Evolutionary conservation across 495 filamentous ascomycete genomes (phyloP).

Genomic region (Hypomontagnella submonticulosa): DNA sequence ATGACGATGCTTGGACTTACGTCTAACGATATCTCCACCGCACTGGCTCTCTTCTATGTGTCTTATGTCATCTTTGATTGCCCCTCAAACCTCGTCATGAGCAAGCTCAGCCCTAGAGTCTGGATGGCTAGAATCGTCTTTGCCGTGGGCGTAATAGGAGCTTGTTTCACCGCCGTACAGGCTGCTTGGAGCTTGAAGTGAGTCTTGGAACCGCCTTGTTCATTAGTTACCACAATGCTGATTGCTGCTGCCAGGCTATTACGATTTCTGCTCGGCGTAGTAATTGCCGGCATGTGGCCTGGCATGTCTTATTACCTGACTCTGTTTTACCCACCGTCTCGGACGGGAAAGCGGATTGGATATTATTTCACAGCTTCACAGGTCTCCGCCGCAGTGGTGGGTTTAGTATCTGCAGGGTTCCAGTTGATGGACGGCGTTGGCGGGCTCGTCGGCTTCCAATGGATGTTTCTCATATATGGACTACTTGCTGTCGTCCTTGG

Average conservation of each 20-base stretch:
- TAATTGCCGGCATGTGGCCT: slow-evolving; percentile 94
- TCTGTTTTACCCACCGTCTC: slow-evolving; percentile 87
- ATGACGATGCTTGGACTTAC: slow-evolving; percentile 71
- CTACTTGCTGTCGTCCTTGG: slow-evolving; percentile 77
- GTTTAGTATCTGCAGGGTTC: slow-evolving; percentile 89
- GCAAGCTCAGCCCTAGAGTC: slow-evolving; percentile 79
- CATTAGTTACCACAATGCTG: background rate
- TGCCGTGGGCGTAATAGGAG: slow-evolving; percentile 84
- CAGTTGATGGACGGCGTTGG: slow-evolving; percentile 85
- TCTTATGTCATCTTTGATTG: slow-evolving; percentile 90
- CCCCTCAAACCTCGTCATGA: slow-evolving; percentile 92
- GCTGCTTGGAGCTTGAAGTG: slow-evolving; percentile 88
- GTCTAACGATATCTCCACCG: slow-evolving; percentile 80
- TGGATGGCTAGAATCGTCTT: slow-evolving; percentile 96
- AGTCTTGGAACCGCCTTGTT: slow-evolving; percentile 38
- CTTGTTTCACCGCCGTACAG: slow-evolving; percentile 82
- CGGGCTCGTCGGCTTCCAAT: slow-evolving; percentile 86
- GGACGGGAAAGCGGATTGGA: slow-evolving; percentile 88
- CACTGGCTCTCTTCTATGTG: slow-evolving; percentile 88
- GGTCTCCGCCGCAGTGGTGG: slow-evolving; percentile 89
- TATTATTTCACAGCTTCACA: slow-evolving; percentile 91
- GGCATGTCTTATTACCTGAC: slow-evolving; percentile 95
- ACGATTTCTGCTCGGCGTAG: slow-evolving; percentile 85
- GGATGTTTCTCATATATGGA: slow-evolving; percentile 95
- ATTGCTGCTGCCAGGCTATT: slow-evolving; percentile 65